Conservation (phyloP, 1,284 basidiomycete species). For the Thecaphora frezii region DNA sequence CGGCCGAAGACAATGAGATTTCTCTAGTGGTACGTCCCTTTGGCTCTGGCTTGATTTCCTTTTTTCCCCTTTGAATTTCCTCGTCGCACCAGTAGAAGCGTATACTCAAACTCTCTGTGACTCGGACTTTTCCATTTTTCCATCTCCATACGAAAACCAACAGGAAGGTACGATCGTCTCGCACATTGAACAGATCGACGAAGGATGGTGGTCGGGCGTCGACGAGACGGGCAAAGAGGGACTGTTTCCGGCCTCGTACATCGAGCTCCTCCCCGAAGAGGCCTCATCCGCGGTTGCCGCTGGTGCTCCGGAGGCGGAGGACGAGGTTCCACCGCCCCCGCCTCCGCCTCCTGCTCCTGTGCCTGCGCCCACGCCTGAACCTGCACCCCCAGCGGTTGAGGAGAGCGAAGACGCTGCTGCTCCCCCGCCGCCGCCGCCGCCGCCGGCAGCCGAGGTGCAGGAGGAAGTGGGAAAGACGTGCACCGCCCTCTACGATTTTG, state of each 20-base stretch:
- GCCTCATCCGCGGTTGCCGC: too few species aligned
- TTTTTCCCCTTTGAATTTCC: too few species aligned
- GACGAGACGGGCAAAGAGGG: constrained; percentile 47
- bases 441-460: constrained; percentile 16
- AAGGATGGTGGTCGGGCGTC: constrained; percentile 57
- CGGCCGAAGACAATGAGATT: constrained; percentile 55
- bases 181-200: constrained; percentile 51
- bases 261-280: constrained; percentile 41
- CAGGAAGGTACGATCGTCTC: constrained; percentile 47
- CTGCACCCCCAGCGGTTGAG: constrained; percentile 13
- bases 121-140: too few species aligned
- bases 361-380: constrained; percentile 7
- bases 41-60: too few species aligned
- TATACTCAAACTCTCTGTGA: too few species aligned
- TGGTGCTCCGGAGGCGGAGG: constrained; percentile 6
- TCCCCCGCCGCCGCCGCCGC: constrained; percentile 50
- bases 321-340: too few species aligned
- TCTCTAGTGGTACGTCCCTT: constrained; percentile 27
- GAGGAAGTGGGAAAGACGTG: constrained; percentile 7
- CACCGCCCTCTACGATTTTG: constrained; percentile 58
- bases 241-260: constrained; percentile 55
- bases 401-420: constrained; percentile 61
- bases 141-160: not conserved
- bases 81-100: too few species aligned
- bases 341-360: constrained; percentile 17